These are phyloP conservation scores for Wallacemonas rigidus DNA, from an alignment of 208 protist genomes.

Conservation along the genomic window DNA sequence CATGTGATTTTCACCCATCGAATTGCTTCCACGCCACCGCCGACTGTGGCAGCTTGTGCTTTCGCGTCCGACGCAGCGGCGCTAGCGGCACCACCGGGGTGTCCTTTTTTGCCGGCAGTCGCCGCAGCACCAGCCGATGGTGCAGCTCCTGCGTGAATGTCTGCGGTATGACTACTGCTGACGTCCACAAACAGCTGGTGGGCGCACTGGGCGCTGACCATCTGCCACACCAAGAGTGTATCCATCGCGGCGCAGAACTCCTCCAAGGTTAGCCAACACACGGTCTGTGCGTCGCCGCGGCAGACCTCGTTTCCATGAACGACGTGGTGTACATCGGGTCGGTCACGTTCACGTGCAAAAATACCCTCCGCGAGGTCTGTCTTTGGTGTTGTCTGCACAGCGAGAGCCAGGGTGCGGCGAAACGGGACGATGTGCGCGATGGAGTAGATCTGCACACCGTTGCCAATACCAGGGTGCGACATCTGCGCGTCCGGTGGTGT, in stretches of 20 bases:
- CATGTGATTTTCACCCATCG: conserved; percentile 40
- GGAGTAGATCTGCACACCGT: conserved; percentile 58
- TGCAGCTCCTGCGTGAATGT: no score
- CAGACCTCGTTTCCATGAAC: conserved; percentile 24
- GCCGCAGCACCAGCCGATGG: background rate
- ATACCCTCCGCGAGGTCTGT: conserved; percentile 33
- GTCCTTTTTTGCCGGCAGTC: conserved; percentile 6
- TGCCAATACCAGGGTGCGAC: conserved; percentile 12
- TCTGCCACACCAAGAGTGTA: conserved; percentile 61
- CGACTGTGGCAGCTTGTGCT: background rate
- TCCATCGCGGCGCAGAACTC: conserved; percentile 63
- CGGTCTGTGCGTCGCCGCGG: conserved; percentile 18
- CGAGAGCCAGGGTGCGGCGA: conserved; percentile 71
- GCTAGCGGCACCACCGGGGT: background rate
- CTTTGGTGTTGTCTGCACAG: conserved; percentile 63
- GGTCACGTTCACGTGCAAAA: conserved; percentile 46
- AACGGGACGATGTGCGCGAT: conserved; percentile 65
- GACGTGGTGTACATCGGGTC: conserved; percentile 52
- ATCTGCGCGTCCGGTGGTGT: background rate
- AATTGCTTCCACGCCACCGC: conserved; percentile 7
- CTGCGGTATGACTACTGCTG: background rate
- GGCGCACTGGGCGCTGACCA: conserved; percentile 37
- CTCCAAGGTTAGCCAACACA: conserved; percentile 76
- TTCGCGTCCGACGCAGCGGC: background rate
- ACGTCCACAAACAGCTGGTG: conserved; percentile 30